Percentiles rank a stretch among this genome's conserved stretches.
Evolutionary conservation across 345 rosid genomes (phyloP).

Genomic region (Hypericum perforatum): DNA sequence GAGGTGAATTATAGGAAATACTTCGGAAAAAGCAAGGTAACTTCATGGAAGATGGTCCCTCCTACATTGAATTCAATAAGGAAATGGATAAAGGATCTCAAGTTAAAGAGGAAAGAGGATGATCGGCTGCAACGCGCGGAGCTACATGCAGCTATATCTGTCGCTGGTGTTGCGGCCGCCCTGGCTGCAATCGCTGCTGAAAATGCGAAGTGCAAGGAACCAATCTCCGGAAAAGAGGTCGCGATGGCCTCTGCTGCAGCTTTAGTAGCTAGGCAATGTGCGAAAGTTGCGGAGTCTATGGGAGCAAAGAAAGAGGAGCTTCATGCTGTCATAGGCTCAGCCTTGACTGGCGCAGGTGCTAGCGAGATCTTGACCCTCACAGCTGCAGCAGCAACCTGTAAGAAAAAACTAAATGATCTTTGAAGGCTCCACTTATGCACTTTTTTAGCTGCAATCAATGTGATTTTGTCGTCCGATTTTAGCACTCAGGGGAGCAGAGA

Average conservation of each 20-base stretch:
- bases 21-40: slow-evolving; percentile 72
- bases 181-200: slow-evolving; percentile 74
- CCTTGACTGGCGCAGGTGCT: slow-evolving; percentile 60
- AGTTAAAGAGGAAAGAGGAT: slow-evolving; percentile 68
- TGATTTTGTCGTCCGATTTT: not conserved
- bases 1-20: slow-evolving; percentile 75
- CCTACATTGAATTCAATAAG: slow-evolving; percentile 45
- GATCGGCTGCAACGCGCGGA: slow-evolving; percentile 68
- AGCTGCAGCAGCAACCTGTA: slow-evolving; percentile 90
- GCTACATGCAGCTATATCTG: slow-evolving; percentile 78
- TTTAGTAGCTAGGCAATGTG: slow-evolving; percentile 77
- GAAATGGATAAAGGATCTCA: slow-evolving; percentile 80
- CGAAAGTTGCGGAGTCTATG: slow-evolving; percentile 72
- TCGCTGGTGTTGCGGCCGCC: slow-evolving; percentile 84
- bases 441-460: not conserved
- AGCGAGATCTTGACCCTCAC: slow-evolving; percentile 79
- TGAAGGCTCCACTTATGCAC: not conserved
- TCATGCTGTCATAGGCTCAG: slow-evolving; percentile 49
- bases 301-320: slow-evolving; percentile 79
- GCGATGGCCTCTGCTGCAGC: slow-evolving; percentile 89
- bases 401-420: slow-evolving; percentile 5
- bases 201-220: slow-evolving; percentile 26
- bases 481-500: slow-evolving; percentile 85
- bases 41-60: slow-evolving; percentile 57
- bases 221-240: slow-evolving; percentile 33